Conservation (phyloP, 768 basidiomycete species). For the Agaricus subrufescens region DNA sequence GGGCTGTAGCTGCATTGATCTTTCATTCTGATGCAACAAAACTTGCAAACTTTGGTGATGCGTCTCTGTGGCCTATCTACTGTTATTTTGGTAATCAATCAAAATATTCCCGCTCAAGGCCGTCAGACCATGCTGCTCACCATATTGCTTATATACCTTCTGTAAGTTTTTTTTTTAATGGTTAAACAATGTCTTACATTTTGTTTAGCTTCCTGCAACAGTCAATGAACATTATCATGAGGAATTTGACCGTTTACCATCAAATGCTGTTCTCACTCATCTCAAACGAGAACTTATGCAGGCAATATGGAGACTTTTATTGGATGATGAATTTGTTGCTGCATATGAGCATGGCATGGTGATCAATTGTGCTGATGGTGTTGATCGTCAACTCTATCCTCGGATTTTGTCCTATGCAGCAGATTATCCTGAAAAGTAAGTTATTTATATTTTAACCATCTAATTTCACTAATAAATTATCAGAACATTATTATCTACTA, state of each 20-base stretch:
- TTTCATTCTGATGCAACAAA: too few relatives aligned
- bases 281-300: conserved; percentile 21
- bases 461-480: background rate
- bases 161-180: conserved; percentile 14
- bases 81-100: conserved; percentile 29
- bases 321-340: conserved; percentile 28
- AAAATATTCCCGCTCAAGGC: conserved; percentile 28
- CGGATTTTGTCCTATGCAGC: conserved; percentile 30
- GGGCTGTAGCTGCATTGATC: too few relatives aligned
- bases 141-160: conserved; percentile 37
- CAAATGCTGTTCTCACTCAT: background rate
- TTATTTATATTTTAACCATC: background rate
- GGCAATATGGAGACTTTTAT: conserved; percentile 18
- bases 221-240: background rate
- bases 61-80: too few relatives aligned
- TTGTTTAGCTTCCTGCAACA: conserved; percentile 10
- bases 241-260: background rate
- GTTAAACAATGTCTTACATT: too few relatives aligned
- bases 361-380: conserved; percentile 23
- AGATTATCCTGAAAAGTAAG: conserved; percentile 39
- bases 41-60: too few relatives aligned
- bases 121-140: conserved; percentile 23
- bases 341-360: conserved; percentile 30
- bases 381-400: conserved; percentile 25
- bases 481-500: conserved; percentile 23